phyloP scores from a whole-genome alignment of 306 rosid genomes.

The Psophocarpus tetragonolobus region DNA sequence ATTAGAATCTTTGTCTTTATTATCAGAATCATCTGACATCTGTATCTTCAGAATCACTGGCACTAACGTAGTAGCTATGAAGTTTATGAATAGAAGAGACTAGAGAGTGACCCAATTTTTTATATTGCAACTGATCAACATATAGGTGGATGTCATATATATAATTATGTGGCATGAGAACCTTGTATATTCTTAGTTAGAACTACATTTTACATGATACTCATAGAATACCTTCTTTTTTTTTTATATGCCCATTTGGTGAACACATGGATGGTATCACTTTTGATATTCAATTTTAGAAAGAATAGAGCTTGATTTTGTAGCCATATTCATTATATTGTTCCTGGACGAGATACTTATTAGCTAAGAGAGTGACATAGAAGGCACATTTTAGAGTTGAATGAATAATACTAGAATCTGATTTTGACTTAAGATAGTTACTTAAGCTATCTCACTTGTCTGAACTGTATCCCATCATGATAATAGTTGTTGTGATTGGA shows the following conservation, averaged over 20 bases:
- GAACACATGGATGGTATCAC: not conserved
- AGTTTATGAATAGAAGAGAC: too few relatives aligned
- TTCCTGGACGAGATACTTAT: not conserved
- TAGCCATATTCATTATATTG: not conserved
- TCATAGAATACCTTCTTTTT: too few relatives aligned
- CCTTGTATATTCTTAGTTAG: too few relatives aligned
- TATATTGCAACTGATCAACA: too few relatives aligned
- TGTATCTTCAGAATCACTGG: too few relatives aligned
- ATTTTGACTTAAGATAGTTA: not conserved
- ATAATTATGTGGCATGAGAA: too few relatives aligned
- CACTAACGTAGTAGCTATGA: too few relatives aligned
- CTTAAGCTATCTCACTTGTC: not conserved
- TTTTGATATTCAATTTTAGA: not conserved
- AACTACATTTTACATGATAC: too few relatives aligned
- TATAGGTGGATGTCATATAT: too few relatives aligned
- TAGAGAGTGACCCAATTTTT: too few relatives aligned
- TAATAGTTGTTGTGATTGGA: not conserved
- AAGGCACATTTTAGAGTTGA: not conserved
- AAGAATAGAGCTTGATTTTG: not conserved
- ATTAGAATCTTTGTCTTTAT: too few relatives aligned
- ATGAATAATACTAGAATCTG: not conserved
- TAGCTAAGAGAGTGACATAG: not conserved
- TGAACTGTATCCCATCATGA: not conserved
- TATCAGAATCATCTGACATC: too few relatives aligned
- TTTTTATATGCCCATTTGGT: not conserved